Percentiles rank a stretch among this genome's conserved stretches.
Evolutionary conservation across 23 red algal genomes (phyloP).

Genomic region (Gracilaria domingensis): DNA sequence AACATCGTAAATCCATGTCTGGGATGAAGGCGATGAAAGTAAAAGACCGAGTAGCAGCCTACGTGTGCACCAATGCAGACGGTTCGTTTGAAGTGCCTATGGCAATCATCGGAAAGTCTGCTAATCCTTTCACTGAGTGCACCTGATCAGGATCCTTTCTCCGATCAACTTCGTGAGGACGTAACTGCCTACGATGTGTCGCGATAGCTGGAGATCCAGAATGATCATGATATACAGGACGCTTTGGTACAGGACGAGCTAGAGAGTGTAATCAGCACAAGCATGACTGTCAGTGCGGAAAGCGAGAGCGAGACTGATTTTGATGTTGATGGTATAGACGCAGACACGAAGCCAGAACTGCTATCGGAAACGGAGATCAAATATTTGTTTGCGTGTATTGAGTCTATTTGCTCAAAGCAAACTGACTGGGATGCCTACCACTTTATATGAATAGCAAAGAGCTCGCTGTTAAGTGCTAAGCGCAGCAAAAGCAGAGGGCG

Average conservation of each 20-base stretch:
- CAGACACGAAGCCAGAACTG: neutral
- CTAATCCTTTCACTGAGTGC: neutral
- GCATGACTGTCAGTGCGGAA: too few relatives aligned
- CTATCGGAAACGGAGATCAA: neutral
- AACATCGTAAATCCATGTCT: too few relatives aligned
- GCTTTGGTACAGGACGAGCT: too few relatives aligned
- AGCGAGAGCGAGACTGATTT: neutral
- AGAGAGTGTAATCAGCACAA: neutral
- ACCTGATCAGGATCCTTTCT: neutral
- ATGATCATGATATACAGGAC: neutral
- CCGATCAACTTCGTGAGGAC: neutral
- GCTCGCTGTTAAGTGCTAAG: neutral
- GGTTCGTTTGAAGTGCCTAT: constrained; percentile 17
- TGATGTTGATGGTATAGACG: neutral
- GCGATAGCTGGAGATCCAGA: neutral
- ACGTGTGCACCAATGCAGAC: constrained; percentile 38
- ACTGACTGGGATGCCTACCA: neutral
- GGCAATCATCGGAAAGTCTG: neutral
- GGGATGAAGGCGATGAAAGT: too few relatives aligned
- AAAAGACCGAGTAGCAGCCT: constrained; percentile 5
- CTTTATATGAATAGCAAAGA: neutral
- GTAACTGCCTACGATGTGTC: neutral
- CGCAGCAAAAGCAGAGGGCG: neutral
- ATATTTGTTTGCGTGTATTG: neutral
- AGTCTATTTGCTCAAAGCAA: neutral